Evolutionary conservation across 768 basidiomycete species (phyloP), one percentile per base, ranked within the genome.

Genomic region (Aureoboletus auriporus): DNA sequence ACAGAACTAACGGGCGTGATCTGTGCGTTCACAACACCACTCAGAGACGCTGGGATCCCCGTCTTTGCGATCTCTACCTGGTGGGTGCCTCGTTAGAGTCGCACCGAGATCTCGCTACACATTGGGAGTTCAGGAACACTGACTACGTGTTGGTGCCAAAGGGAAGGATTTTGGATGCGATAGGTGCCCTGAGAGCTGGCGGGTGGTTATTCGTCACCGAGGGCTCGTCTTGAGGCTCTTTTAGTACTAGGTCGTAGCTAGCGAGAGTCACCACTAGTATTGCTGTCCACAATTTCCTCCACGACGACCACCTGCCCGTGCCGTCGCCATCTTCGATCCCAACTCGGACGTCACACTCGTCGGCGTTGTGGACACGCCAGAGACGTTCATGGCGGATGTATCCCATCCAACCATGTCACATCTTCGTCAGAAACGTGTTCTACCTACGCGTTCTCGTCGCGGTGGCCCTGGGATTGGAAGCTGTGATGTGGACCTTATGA

Each of bases 381-480:
- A 28, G 43, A 41, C 38, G 49, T 38, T 54, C 51, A 67, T 67
- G 66, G 61, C 65, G 38, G 72, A 75, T 54, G 61, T 61, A 49
- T 53, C 69, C 49, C 69, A 68, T 52, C 52, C 46, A 54, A 51
- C 67, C 44, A 60, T 62, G 42, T 57, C 67, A 39, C 68, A 73
- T 57, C 64, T 70, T 53, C 81, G 78, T 47, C 83, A 82, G 68
- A 87, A 86, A 69, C 84, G 91, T 65, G 83, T 91, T 38, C 71
- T 91, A 48, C 92, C 92, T 37, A 79, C 88, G 66, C 80, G 92
- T 58, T 79, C 86, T 47, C 76, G 89, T 57, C 79, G 91, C 47
- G 85, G 88, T 47, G 89, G 88, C 13, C 84, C 86, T 27, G 89
- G 88, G 31, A 79, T 89, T 43, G 89, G 91, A 47, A 84, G 70